phyloP scores from a whole-genome alignment of 2,329 filamentous ascomycete genomes.

The Beauveria bassiana region DNA sequence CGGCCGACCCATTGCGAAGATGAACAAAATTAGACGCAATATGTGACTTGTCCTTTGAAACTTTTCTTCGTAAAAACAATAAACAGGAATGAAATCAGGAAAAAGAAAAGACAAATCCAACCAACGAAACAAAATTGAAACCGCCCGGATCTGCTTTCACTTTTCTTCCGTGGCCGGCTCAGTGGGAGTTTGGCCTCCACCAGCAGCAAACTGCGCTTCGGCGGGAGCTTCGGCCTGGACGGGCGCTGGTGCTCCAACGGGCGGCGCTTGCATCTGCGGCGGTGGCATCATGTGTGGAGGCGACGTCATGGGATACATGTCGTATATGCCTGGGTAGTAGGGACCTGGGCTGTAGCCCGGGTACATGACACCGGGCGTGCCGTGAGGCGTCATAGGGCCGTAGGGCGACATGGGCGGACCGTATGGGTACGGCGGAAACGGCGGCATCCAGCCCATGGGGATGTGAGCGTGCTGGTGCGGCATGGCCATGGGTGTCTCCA shows the following conservation, averaged over 20 bases:
- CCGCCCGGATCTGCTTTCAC: constrained; percentile 70
- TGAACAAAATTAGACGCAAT: background rate
- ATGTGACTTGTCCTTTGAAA: background rate
- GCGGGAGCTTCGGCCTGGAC: background rate
- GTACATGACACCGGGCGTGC: constrained; percentile 16
- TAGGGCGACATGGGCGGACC: constrained; percentile 8
- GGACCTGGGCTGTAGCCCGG: constrained; percentile 16
- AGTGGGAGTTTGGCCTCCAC: background rate
- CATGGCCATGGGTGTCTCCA: constrained; percentile 9
- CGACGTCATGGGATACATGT: constrained; percentile 14
- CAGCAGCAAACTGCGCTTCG: background rate
- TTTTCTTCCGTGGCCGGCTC: constrained; percentile 60
- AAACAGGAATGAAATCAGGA: background rate
- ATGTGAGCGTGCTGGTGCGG: background rate
- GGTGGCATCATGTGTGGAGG: constrained; percentile 17
- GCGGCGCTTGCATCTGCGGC: background rate
- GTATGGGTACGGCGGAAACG: constrained; percentile 13
- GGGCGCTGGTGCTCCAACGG: background rate
- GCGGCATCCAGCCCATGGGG: constrained; percentile 15
- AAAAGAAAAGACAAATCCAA: background rate
- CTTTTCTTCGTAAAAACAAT: background rate
- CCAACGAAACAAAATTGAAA: constrained; percentile 49
- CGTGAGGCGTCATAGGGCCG: constrained; percentile 17
- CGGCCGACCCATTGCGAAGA: background rate
- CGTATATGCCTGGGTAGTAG: constrained; percentile 16